Conservation (phyloP, 2,329 filamentous ascomycete species). For the Botrytis fragariae region DNA sequence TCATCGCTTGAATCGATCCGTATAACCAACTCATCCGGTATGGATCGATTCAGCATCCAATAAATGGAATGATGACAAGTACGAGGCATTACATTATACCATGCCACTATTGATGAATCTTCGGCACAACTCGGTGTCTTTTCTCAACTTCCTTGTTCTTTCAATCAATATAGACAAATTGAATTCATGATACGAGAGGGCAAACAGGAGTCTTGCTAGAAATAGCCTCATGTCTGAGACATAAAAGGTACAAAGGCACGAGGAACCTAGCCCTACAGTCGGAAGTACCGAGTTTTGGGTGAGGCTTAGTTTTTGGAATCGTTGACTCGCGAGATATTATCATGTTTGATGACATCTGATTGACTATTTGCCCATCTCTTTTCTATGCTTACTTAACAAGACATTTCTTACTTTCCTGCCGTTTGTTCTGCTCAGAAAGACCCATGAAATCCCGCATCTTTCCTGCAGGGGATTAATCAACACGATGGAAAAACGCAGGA, state of each 20-base stretch:
- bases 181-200: background rate
- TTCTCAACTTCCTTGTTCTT: background rate
- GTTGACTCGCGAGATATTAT: background rate
- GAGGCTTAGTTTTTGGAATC: background rate
- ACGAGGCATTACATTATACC: background rate
- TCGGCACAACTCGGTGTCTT: background rate
- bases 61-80: background rate
- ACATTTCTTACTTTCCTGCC: background rate
- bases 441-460: background rate
- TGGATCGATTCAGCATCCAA: background rate
- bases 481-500: background rate
- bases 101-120: conserved; percentile 14
- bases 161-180: background rate
- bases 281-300: conserved; percentile 4
- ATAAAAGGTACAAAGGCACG: background rate
- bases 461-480: background rate
- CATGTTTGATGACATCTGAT: background rate
- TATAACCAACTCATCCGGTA: background rate
- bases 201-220: background rate
- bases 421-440: background rate
- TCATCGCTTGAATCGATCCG: background rate
- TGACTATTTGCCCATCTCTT: background rate
- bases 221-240: conserved; percentile 4
- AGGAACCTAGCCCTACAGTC: background rate
- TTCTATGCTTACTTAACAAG: background rate